These are phyloP conservation scores for Thalassiosira delicatula DNA, from an alignment of 352 stramenopile genomes.

Conservation along the genomic window DNA sequence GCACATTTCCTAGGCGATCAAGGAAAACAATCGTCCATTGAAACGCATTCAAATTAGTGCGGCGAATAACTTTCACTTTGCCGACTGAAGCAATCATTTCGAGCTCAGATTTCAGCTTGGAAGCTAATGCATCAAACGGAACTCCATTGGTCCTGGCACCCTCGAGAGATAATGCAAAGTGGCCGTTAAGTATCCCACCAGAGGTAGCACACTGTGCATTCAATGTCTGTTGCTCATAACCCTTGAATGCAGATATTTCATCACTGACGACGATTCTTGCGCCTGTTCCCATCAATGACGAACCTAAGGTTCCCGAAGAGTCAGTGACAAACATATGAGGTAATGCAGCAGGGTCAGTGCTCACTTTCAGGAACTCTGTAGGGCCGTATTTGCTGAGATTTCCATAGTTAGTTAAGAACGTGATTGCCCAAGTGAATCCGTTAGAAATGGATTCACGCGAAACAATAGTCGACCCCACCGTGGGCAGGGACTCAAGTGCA, in stretches of 20 bases:
- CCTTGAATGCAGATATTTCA: slow-evolving; percentile 88
- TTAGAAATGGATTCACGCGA: slow-evolving; percentile 74
- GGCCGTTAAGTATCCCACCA: slow-evolving; percentile 71
- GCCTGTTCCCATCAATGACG: slow-evolving; percentile 85
- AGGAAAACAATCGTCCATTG: slow-evolving; percentile 79
- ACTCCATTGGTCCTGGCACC: slow-evolving; percentile 69
- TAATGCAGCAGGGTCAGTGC: slow-evolving; percentile 44
- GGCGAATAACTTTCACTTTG: slow-evolving; percentile 59
- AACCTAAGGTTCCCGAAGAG: slow-evolving; percentile 23
- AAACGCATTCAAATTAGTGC: slow-evolving; percentile 66
- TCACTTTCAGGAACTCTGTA: slow-evolving; percentile 56
- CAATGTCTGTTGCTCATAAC: slow-evolving; percentile 91
- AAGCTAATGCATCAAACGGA: slow-evolving; percentile 63
- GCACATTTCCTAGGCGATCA: slow-evolving; percentile 69
- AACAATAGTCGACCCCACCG: slow-evolving; percentile 87
- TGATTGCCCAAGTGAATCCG: slow-evolving; percentile 67
- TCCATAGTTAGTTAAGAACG: slow-evolving; percentile 74
- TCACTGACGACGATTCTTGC: slow-evolving; percentile 85
- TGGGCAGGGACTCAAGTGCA: slow-evolving; percentile 86
- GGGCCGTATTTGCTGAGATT: slow-evolving; percentile 55
- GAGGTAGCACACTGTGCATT: slow-evolving; percentile 70
- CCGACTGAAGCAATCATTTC: slow-evolving; percentile 65
- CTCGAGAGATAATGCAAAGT: slow-evolving; percentile 88
- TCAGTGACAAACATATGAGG: slow-evolving; percentile 49
- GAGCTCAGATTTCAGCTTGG: slow-evolving; percentile 80